Percentiles rank a stretch among this genome's conserved stretches.
Evolutionary conservation across 352 stramenopile genomes (phyloP).

Genomic region (Pythium scleroteichum): DNA sequence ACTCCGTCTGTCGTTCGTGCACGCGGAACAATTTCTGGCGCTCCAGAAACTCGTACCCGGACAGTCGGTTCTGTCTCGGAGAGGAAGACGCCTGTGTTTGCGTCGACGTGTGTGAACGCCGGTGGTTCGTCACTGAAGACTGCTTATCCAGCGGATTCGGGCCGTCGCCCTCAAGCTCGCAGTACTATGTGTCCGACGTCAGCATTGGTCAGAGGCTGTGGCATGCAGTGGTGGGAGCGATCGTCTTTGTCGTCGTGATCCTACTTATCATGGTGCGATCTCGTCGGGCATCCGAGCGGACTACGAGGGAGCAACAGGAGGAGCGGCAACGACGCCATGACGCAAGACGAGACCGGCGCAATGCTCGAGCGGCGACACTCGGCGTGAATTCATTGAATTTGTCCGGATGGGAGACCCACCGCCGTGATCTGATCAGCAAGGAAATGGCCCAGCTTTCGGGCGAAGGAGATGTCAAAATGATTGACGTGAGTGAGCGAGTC

Average conservation of each 20-base stretch:
- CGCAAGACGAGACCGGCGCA: background rate
- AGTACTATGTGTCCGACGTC: background rate
- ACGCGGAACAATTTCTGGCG: constrained; percentile 20
- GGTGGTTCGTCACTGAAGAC: constrained; percentile 18
- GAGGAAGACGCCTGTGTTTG: constrained; percentile 15
- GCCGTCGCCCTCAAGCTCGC: background rate
- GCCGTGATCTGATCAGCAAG: constrained; percentile 16
- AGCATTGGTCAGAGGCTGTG: constrained; percentile 14
- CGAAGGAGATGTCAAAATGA: background rate
- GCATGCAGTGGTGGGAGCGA: constrained; percentile 17
- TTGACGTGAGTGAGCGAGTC: background rate
- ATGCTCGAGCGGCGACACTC: background rate
- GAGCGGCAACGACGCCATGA: constrained; percentile 6
- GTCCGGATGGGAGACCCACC: constrained; percentile 9
- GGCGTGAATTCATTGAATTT: constrained; percentile 9
- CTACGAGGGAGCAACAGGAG: background rate
- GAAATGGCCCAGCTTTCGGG: background rate
- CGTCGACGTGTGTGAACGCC: constrained; percentile 24
- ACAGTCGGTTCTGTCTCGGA: constrained; percentile 22
- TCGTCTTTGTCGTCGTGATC: constrained; percentile 15
- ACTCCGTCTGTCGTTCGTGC: constrained; percentile 10
- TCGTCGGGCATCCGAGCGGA: background rate
- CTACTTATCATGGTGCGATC: constrained; percentile 7
- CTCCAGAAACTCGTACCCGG: constrained; percentile 5
- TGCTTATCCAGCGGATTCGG: constrained; percentile 1